Evolutionary conservation across 257 asterid genomes (phyloP).

Genomic region (Petunia axillaris): DNA sequence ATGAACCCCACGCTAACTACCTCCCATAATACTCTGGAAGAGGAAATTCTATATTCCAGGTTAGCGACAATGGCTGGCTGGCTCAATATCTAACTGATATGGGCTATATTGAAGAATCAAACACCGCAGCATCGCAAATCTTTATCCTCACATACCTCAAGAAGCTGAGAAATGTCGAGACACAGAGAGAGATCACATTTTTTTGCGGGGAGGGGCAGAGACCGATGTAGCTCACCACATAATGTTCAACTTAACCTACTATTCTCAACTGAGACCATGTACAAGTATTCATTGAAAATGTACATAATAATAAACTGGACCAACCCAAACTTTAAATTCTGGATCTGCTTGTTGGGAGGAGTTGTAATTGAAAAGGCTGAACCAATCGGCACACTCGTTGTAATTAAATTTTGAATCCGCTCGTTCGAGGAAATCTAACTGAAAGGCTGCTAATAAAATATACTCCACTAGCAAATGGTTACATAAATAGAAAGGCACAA

Average conservation of each 20-base stretch:
- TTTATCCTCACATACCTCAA: neutral
- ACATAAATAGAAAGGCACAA: neutral
- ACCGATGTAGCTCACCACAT: neutral
- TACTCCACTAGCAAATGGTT: neutral
- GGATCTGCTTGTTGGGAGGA: neutral
- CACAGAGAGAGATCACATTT: neutral
- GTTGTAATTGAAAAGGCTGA: too few species aligned
- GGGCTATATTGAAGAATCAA: neutral
- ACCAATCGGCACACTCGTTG: too few species aligned
- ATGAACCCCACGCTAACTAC: neutral
- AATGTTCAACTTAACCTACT: neutral
- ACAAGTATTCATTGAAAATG: neutral
- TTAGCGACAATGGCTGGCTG: neutral
- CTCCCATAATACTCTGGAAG: constrained; percentile 3
- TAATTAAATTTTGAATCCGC: too few species aligned
- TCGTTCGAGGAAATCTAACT: too few species aligned
- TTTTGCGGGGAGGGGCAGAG: neutral
- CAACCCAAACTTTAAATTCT: neutral
- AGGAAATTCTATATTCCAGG: neutral
- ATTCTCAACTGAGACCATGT: neutral
- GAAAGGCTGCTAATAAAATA: too few species aligned
- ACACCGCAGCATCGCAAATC: neutral
- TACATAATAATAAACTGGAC: neutral
- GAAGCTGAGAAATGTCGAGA: neutral
- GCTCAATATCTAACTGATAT: neutral